phyloP scores from a whole-genome alignment of 1,139 yeast species.

The Pichia sp. region DNA sequence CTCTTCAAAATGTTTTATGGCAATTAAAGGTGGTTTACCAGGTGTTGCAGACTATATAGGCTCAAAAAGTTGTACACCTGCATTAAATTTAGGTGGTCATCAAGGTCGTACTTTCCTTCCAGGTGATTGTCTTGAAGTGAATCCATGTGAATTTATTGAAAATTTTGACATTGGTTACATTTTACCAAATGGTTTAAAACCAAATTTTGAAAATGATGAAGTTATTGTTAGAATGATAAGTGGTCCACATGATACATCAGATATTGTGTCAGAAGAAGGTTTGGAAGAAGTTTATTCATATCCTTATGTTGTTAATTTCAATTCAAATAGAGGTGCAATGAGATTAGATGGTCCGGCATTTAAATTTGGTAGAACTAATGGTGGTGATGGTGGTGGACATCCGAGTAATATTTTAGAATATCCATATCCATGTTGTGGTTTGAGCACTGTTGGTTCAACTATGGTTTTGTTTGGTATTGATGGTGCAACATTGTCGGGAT shows the following conservation, averaged over 20 bases:
- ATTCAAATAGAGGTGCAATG: conserved; percentile 35
- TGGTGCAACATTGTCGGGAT: conserved; percentile 35
- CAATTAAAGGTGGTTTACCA: conserved; percentile 34
- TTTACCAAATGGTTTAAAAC: conserved; percentile 24
- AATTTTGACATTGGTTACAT: conserved; percentile 19
- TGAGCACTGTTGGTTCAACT: conserved; percentile 32
- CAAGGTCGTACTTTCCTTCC: conserved; percentile 33
- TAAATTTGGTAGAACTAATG: conserved; percentile 28
- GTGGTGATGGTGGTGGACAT: conserved; percentile 36
- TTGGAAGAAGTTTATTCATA: conserved; percentile 26
- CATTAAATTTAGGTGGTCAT: conserved; percentile 33
- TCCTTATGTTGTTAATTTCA: conserved; percentile 30
- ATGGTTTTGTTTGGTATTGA: conserved; percentile 34
- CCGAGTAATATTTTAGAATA: conserved; percentile 34
- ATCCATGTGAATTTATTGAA: conserved; percentile 3
- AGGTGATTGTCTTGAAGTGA: conserved; percentile 32
- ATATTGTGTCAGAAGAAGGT: conserved; percentile 31
- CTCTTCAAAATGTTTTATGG: conserved; percentile 30
- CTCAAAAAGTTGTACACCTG: conserved; percentile 34
- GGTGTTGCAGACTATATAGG: conserved; percentile 33
- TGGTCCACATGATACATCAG: conserved; percentile 36
- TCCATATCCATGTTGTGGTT: conserved; percentile 34
- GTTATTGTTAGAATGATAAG: conserved; percentile 31
- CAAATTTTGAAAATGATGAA: conserved; percentile 19
- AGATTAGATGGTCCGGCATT: conserved; percentile 33